phyloP scores from a whole-genome alignment of 805 yeast genomes.

The Saccharomycopsis javanensis region DNA sequence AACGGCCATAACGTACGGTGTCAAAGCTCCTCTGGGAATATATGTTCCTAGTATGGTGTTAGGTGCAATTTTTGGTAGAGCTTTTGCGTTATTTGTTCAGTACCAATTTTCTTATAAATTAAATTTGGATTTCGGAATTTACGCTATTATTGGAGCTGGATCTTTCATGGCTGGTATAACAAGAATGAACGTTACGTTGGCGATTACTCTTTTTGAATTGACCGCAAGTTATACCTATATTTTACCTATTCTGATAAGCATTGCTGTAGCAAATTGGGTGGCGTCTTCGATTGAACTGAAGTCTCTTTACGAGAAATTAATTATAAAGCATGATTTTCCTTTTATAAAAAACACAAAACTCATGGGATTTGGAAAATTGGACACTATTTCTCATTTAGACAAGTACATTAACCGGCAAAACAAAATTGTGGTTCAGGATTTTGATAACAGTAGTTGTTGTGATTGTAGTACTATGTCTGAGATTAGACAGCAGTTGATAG shows the following conservation, averaged over 20 bases:
- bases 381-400: conserved; percentile 26
- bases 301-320: conserved; percentile 41
- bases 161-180: conserved; percentile 51
- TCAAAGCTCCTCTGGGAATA: conserved; percentile 50
- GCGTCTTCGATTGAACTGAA: conserved; percentile 42
- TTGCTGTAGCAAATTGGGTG: conserved; percentile 48
- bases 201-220: conserved; percentile 42
- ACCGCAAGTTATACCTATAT: conserved; percentile 50
- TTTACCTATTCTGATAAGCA: conserved; percentile 45
- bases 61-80: conserved; percentile 51
- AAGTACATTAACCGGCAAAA: conserved; percentile 11
- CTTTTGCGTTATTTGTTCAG: conserved; percentile 36
- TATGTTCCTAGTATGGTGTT: conserved; percentile 57
- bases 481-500: conserved; percentile 29
- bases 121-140: conserved; percentile 38
- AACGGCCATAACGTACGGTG: conserved; percentile 46
- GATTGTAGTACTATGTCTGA: conserved; percentile 21
- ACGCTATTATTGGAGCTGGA: conserved; percentile 46
- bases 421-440: conserved; percentile 15
- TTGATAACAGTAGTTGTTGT: conserved; percentile 1
- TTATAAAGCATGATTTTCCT: conserved; percentile 42
- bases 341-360: conserved; percentile 37
- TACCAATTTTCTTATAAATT: conserved; percentile 28
- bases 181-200: conserved; percentile 44
- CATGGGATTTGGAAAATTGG: conserved; percentile 26